These are phyloP conservation scores for Umbelopsis sp. DNA, from an alignment of 192 early-diverging fungal genomes.

Conservation along the genomic window DNA sequence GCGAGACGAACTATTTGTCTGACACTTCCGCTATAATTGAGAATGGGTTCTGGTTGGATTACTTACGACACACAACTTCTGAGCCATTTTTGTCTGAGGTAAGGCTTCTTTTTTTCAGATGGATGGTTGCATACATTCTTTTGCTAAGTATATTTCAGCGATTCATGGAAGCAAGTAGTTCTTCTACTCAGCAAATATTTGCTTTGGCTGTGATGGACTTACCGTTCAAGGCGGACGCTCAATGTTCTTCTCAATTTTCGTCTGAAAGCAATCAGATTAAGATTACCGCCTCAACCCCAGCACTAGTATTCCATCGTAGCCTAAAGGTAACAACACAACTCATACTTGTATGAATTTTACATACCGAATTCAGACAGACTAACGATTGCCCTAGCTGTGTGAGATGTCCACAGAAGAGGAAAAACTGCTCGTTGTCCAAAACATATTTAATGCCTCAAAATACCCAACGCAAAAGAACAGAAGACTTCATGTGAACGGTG, in stretches of 20 bases:
- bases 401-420: neutral
- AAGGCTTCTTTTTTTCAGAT: neutral
- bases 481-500: neutral
- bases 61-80: constrained; percentile 35
- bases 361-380: neutral
- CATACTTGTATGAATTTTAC: neutral
- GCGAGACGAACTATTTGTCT: constrained; percentile 42
- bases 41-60: constrained; percentile 53
- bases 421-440: constrained; percentile 7
- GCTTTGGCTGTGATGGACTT: constrained; percentile 46
- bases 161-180: constrained; percentile 37
- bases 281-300: constrained; percentile 34
- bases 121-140: neutral
- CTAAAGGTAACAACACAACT: constrained; percentile 29
- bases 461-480: neutral
- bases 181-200: constrained; percentile 40
- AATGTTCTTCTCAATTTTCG: constrained; percentile 15
- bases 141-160: constrained; percentile 31
- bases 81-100: constrained; percentile 46
- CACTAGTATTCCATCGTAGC: constrained; percentile 47
- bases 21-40: neutral
- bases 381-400: neutral
- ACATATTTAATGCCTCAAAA: neutral
- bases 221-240: constrained; percentile 29
- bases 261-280: constrained; percentile 28